Percentiles rank a stretch among this genome's conserved stretches.
Evolutionary conservation across 2,329 filamentous ascomycete genomes (phyloP).

Genomic region (Fusarium xylarioides): DNA sequence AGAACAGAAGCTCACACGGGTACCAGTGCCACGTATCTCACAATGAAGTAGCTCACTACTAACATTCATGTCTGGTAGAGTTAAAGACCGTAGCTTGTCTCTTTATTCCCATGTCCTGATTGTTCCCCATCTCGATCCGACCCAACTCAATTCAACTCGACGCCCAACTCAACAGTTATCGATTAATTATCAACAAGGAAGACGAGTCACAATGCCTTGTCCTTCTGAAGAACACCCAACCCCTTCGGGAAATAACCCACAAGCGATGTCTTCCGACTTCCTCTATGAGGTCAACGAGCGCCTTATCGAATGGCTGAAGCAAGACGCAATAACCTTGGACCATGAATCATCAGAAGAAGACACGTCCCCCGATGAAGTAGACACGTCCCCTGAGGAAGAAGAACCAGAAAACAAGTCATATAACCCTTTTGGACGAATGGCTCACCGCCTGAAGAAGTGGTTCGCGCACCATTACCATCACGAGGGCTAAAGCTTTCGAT

Average conservation of each 20-base stretch:
- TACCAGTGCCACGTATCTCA: fast-evolving
- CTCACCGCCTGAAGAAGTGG: background rate
- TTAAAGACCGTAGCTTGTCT: fast-evolving
- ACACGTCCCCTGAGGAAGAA: fast-evolving
- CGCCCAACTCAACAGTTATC: no score
- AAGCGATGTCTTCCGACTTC: background rate
- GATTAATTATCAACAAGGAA: no score
- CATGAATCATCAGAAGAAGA: no score
- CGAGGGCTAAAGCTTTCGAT: fast-evolving
- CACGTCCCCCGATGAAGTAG: fast-evolving
- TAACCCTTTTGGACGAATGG: background rate
- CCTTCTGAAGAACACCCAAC: background rate
- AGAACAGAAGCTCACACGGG: fast-evolving
- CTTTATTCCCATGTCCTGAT: background rate
- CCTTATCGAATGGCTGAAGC: background rate
- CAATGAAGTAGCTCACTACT: fast-evolving
- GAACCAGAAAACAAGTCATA: fast-evolving
- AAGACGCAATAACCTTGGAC: fast-evolving
- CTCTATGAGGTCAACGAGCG: background rate
- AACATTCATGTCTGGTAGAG: fast-evolving
- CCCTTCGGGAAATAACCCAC: fast-evolving
- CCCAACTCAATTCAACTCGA: background rate
- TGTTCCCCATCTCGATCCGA: background rate
- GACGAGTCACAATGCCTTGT: background rate
- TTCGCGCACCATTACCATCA: fast-evolving